A percentile compares a stretch with the other conserved stretches of the same genome.
phyloP scores from a whole-genome alignment of 352 stramenopile species.

The Globisporangium orthogonon region DNA sequence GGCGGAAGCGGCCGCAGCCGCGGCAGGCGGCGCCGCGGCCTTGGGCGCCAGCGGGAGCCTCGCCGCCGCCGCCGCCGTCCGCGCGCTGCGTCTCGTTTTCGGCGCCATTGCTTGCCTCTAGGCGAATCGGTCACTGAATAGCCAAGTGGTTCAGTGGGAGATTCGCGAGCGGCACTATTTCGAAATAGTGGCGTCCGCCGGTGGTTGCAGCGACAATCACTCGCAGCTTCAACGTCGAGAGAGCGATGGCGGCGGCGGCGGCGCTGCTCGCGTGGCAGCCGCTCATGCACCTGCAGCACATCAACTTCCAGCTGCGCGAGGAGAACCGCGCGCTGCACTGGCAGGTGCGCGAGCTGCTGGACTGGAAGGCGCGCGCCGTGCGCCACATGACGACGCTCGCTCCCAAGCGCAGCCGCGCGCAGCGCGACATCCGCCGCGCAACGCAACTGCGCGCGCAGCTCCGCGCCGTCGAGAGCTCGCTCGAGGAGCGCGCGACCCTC shows the following conservation, averaged over 20 bases:
- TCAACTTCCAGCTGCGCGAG: constrained; percentile 60
- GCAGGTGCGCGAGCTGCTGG: constrained; percentile 45
- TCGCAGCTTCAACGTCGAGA: not conserved
- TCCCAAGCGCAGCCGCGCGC: constrained; percentile 36
- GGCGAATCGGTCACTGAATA: not conserved
- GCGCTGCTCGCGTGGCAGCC: constrained; percentile 48
- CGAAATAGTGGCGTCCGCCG: not conserved
- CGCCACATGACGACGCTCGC: constrained; percentile 54
- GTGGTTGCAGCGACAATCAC: not conserved
- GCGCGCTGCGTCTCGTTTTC: constrained; percentile 2
- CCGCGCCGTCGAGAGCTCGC: constrained; percentile 38
- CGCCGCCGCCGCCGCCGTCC: not conserved
- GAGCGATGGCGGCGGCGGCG: constrained; percentile 25
- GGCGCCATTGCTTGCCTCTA: constrained; percentile 1
- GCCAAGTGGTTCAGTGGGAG: too few species aligned
- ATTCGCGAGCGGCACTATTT: too few species aligned
- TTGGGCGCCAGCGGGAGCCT: not conserved
- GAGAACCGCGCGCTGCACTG: constrained; percentile 38
- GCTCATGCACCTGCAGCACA: constrained; percentile 49
- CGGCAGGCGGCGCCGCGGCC: not conserved
- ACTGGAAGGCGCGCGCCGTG: constrained; percentile 63
- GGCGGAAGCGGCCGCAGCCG: not conserved
- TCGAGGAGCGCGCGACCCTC: constrained; percentile 45
- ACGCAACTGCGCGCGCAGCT: constrained; percentile 52
- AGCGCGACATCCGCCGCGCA: constrained; percentile 40